Percentiles rank a stretch among this genome's conserved stretches.
Conservation (phyloP, 2,329 filamentous ascomycete genomes). For the Pleomassaria siparia region DNA sequence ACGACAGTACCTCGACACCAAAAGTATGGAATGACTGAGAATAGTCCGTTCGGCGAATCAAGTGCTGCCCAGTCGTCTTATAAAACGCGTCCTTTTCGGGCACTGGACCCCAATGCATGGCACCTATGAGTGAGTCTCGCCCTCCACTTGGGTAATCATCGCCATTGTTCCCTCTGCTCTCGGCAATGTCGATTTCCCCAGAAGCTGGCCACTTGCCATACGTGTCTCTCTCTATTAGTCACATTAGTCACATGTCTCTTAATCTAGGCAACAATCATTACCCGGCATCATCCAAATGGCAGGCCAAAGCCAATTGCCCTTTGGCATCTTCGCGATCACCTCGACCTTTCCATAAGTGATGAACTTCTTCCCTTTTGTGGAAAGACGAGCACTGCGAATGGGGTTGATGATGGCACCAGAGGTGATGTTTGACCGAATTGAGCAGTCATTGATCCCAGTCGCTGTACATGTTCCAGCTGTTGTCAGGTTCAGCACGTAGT, state of each 20-base stretch:
- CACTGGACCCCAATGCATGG: conserved; percentile 71
- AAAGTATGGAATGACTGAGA: conserved; percentile 69
- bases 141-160: conserved; percentile 72
- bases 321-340: conserved; percentile 72
- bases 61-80: conserved; percentile 21
- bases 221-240: conserved; percentile 60
- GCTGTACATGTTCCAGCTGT: conserved; percentile 66
- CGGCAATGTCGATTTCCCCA: conserved; percentile 79
- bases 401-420: conserved; percentile 75
- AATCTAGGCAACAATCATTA: background rate
- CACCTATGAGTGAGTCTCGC: conserved; percentile 74
- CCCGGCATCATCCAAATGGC: conserved; percentile 63
- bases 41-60: conserved; percentile 69
- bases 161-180: conserved; percentile 75
- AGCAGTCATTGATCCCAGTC: conserved; percentile 58
- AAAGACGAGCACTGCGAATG: conserved; percentile 72
- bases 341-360: conserved; percentile 81
- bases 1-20: conserved; percentile 45
- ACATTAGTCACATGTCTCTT: background rate
- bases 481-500: conserved; percentile 24
- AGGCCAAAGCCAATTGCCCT: conserved; percentile 83
- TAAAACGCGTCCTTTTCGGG: conserved; percentile 23
- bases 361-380: conserved; percentile 66
- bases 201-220: conserved; percentile 77
- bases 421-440: conserved; percentile 72